Evolutionary conservation across 805 yeast species (phyloP).

Genomic region (Saturnispora dispora): DNA sequence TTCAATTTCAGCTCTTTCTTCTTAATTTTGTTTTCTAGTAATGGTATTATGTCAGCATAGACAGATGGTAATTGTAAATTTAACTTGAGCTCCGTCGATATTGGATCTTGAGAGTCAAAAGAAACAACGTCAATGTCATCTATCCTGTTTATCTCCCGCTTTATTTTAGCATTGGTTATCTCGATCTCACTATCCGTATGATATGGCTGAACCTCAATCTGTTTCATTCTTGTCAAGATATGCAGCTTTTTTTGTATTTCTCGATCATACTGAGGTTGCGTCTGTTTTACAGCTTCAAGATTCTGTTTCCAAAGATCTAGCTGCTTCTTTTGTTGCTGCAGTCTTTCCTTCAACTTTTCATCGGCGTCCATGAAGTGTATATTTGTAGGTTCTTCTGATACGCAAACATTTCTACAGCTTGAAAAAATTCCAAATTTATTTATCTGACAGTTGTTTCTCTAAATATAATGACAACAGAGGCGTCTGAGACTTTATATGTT

Average conservation of each 20-base stretch:
- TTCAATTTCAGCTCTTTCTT: neutral
- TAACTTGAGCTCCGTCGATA: neutral
- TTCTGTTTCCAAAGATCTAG: neutral
- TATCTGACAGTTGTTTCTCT: neutral
- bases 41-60: neutral
- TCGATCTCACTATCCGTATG: neutral
- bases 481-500: constrained; percentile 54
- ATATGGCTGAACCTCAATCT: neutral
- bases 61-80: neutral
- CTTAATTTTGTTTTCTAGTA: neutral
- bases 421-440: neutral
- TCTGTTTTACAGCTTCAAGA: neutral
- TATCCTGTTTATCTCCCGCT: neutral
- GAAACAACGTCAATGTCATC: neutral
- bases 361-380: neutral
- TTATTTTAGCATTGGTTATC: neutral
- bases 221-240: constrained; percentile 1
- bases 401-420: neutral
- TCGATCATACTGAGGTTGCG: neutral
- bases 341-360: neutral
- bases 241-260: neutral
- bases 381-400: neutral
- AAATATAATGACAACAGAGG: neutral
- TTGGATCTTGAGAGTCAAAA: neutral
- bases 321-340: neutral